Conservation (phyloP, 306 rosid genomes). For the Pyrus communis region DNA sequence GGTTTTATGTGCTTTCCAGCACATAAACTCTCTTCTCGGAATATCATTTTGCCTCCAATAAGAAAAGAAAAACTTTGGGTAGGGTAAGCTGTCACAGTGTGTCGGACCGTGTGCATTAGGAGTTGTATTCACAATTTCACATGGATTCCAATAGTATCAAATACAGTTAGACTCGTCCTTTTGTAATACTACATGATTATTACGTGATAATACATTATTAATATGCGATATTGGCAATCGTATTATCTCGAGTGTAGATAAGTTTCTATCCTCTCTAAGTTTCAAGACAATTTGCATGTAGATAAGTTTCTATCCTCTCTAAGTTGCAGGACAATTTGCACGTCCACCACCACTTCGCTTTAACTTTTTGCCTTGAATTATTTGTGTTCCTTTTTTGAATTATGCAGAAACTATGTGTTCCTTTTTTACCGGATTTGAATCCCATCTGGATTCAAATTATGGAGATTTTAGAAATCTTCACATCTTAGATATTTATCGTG, state of each 20-base stretch:
- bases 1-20: slow-evolving; percentile 29
- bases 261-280: background rate
- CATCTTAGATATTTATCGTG: fast-evolving
- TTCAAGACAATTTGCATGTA: background rate
- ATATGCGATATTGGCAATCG: no score
- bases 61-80: background rate
- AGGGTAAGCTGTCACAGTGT: background rate
- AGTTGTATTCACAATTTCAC: background rate
- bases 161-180: background rate
- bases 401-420: no score
- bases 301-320: background rate
- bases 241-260: background rate
- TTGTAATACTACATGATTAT: no score
- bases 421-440: background rate
- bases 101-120: background rate
- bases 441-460: no score
- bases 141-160: no score
- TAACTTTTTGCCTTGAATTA: slow-evolving; percentile 14
- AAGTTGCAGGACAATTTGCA: background rate
- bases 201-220: no score
- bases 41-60: background rate
- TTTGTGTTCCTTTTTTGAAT: no score
- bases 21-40: slow-evolving; percentile 7
- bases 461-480: fast-evolving
- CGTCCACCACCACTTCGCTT: background rate